Evolutionary conservation across 2,329 filamentous ascomycete species (phyloP).

Genomic region (Alternaria sp.): DNA sequence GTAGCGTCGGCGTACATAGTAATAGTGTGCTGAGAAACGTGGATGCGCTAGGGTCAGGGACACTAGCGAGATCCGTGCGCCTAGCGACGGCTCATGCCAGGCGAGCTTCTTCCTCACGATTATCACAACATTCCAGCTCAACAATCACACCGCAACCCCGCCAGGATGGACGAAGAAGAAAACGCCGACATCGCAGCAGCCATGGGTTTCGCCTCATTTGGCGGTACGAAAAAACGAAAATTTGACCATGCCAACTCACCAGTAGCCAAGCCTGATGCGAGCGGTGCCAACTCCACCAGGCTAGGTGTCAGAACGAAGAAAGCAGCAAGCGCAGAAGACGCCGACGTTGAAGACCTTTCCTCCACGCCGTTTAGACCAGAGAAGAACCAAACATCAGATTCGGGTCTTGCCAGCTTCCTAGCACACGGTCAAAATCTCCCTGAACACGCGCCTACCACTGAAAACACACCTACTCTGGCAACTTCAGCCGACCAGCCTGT

Average conservation of each 20-base stretch:
- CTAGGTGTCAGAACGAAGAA: conserved; percentile 51
- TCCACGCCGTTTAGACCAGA: conserved; percentile 12
- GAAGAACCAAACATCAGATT: conserved; percentile 24
- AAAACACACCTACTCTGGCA: background rate
- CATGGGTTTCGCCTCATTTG: conserved; percentile 80
- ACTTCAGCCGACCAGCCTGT: conserved; percentile 13
- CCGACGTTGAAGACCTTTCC: background rate
- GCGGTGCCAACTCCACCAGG: conserved; percentile 46
- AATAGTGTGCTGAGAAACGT: background rate
- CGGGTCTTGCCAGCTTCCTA: conserved; percentile 46
- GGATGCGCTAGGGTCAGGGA: background rate
- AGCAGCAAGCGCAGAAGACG: conserved; percentile 8
- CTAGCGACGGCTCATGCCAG: background rate
- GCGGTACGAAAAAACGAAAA: conserved; percentile 72
- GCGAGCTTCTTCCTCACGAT: background rate
- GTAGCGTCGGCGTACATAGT: conserved; percentile 1
- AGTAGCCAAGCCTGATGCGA: conserved; percentile 44
- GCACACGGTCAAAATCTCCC: conserved; percentile 40
- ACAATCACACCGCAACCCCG: background rate
- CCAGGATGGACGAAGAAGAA: conserved; percentile 57
- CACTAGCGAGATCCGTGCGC: conserved; percentile 3
- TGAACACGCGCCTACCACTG: conserved; percentile 25
- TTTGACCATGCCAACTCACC: conserved; percentile 67
- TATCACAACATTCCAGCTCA: background rate
- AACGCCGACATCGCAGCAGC: conserved; percentile 66